A percentile compares a stretch with the other conserved stretches of the same genome.
These are phyloP conservation scores for Byssoonygena ceratinophila DNA, from an alignment of 2,329 filamentous ascomycete genomes.

Conservation along the genomic window DNA sequence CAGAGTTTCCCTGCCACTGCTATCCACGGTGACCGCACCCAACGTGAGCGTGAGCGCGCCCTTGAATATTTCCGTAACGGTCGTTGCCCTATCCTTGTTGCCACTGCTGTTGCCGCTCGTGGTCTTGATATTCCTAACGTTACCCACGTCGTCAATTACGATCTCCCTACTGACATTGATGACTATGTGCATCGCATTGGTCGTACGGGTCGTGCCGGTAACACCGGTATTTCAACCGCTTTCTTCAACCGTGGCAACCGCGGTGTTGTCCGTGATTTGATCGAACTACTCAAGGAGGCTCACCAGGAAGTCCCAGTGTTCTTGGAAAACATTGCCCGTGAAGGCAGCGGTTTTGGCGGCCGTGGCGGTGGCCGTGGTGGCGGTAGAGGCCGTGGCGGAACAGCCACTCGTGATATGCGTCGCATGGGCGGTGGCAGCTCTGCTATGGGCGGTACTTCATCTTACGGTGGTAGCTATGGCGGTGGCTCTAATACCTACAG, in stretches of 20 bases:
- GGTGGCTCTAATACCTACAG: conserved; percentile 19
- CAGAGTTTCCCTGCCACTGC: conserved; percentile 97
- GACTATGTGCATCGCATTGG: conserved; percentile 99
- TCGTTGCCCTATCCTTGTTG: conserved; percentile 90
- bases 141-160: conserved; percentile 96
- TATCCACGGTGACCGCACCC: conserved; percentile 95
- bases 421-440: conserved; percentile 44
- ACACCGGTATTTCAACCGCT: conserved; percentile 94
- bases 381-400: conserved; percentile 53
- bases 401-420: conserved; percentile 79
- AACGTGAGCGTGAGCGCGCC: conserved; percentile 96
- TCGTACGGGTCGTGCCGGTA: conserved; percentile 98
- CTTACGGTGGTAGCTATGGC: conserved; percentile 25
- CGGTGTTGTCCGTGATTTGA: conserved; percentile 87
- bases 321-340: conserved; percentile 93
- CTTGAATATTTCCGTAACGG: conserved; percentile 95
- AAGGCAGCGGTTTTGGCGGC: conserved; percentile 72
- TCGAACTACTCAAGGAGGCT: conserved; percentile 97
- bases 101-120: conserved; percentile 87
- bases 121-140: conserved; percentile 94
- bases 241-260: conserved; percentile 99
- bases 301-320: conserved; percentile 93
- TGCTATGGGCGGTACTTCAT: conserved; percentile 28
- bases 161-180: conserved; percentile 96
- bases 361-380: conserved; percentile 56